Evolutionary conservation across 441 rosid species (phyloP), one percentile per base, ranked within the genome.

Genomic region (Euphorbia corollata): DNA sequence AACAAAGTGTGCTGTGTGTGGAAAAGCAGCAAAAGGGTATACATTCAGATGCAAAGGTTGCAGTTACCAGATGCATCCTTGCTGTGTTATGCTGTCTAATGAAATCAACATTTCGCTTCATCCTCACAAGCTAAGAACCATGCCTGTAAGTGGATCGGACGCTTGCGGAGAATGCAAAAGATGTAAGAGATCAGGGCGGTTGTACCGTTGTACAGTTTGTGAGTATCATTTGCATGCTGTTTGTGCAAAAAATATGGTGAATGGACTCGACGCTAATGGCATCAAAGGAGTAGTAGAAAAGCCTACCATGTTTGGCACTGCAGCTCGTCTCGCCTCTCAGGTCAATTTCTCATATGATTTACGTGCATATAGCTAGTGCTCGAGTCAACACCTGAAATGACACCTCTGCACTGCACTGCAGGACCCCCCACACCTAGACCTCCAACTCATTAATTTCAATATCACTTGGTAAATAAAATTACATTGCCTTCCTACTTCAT

Each of bases 21-120:
- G 82, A 66, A 88, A 85, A 68, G 63, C 89, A 63, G 78, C 81
- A 16, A 83, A 83, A 83, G 96, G 97, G 34, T 87, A 81, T 71
- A 78, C 71, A 9, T 93, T 85, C 74, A 75, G 84, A 73, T 93
- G 98, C 89, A 78, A 72, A 38, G 84, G 85, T 5, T 93, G 98
- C 50, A 77, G 71, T 60, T 87, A 85, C 72, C 97, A 88, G 58
- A 86, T 93, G 85, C 96, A 93, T 79, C 97, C 98, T 20, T 83
- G 97, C 71, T 93, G 98, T 43, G 87, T 94, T 43, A 83, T 79
- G 95, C 77, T 93, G 55, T 81, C 94, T 18, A 76, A 78, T 18
- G 77, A 85, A 13, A 73, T 88, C 30, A 69, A 81, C 61, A 79
- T 82, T 47, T 61, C 91, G 13, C 71, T 80, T 19, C 98, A 90